Evolutionary conservation across 2,329 filamentous ascomycete genomes (phyloP), one percentile per base, ranked within the genome.

Genomic region (Pseudogymnoascus sp.): DNA sequence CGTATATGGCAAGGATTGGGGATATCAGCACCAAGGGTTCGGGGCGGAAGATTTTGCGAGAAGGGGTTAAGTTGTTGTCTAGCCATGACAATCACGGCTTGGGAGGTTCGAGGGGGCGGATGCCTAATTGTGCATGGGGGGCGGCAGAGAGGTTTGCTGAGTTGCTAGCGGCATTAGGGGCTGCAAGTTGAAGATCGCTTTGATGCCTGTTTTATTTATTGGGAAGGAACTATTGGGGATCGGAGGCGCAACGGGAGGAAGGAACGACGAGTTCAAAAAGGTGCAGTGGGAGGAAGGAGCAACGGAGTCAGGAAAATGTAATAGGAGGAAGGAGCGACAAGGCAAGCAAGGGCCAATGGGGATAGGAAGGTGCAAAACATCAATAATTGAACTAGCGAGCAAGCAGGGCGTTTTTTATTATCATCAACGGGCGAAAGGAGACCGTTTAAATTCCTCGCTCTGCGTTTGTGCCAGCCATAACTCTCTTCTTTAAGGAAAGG

Each of bases 1-100:
- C 38, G 3, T 62, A 61, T 37, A 65, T 65, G 62, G 58, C 59
- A 18, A 30, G 62, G 8, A 61, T 64, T 50, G 63, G 63, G n/a
- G 58, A 64, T 57, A 64, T 64, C 4, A 47, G 53, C 30, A 30
- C 33, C 18, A 50, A 36, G 28, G 62, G 41, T 7, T 22, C 57
- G 2, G 18, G 60, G 8, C 35, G 57, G 25, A 64, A 64, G 58
- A 60, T 64, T 18, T 8, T 64, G 18, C 43, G 58, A 14, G 60
- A 64, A 28, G 63, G 63, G 6, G 37, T 60, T 28, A 64, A 58
- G 38, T 37, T 61, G 38, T 60, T 60, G 14, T 60, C 28, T n/a
- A 50, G 38, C 18, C 58, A 60, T 28, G 47, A 50, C 8, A 47
- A 22, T 53, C 20, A 47, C 9, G 30, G 37, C 2, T 12, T n/a